Evolutionary conservation across 805 yeast genomes (phyloP).

Genomic region (Candida chilensis): DNA sequence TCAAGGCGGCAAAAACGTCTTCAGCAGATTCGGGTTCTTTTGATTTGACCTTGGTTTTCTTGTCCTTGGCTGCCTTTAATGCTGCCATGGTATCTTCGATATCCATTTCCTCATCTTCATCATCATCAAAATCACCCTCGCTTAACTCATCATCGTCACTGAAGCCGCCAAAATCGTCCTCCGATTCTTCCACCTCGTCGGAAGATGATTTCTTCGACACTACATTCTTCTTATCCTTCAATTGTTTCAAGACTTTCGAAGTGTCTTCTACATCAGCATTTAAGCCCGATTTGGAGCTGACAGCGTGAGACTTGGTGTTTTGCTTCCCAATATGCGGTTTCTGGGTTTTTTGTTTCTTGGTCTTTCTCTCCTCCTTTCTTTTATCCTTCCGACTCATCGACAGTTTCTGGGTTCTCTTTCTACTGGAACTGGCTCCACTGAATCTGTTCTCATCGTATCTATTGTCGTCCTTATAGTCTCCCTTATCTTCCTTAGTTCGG

Average conservation of each 20-base stretch:
- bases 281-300: too few species aligned
- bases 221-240: slow-evolving; percentile 3
- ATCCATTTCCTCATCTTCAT: slow-evolving; percentile 4
- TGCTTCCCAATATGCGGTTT: not conserved
- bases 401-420: slow-evolving; percentile 11
- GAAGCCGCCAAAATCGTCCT: slow-evolving; percentile 10
- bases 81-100: slow-evolving; percentile 14
- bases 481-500: slow-evolving; percentile 18
- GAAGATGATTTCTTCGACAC: slow-evolving; percentile 1
- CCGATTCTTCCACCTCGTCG: slow-evolving; percentile 2
- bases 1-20: slow-evolving; percentile 12
- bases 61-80: slow-evolving; percentile 8
- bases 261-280: not conserved
- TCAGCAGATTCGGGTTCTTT: slow-evolving; percentile 7
- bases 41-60: slow-evolving; percentile 1
- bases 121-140: slow-evolving; percentile 6
- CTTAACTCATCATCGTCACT: slow-evolving; percentile 5
- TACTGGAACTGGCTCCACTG: slow-evolving; percentile 5
- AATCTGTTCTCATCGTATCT: slow-evolving; percentile 12
- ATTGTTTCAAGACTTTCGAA: not conserved
- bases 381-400: slow-evolving; percentile 21
- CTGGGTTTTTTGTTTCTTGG: slow-evolving; percentile 17
- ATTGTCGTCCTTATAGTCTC: slow-evolving; percentile 20
- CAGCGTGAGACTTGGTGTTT: too few species aligned
- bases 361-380: slow-evolving; percentile 23